Percentiles rank a stretch among this genome's conserved stretches.
Evolutionary conservation across 495 filamentous ascomycete species (phyloP).

Genomic region (Clavariopsis aquatica): DNA sequence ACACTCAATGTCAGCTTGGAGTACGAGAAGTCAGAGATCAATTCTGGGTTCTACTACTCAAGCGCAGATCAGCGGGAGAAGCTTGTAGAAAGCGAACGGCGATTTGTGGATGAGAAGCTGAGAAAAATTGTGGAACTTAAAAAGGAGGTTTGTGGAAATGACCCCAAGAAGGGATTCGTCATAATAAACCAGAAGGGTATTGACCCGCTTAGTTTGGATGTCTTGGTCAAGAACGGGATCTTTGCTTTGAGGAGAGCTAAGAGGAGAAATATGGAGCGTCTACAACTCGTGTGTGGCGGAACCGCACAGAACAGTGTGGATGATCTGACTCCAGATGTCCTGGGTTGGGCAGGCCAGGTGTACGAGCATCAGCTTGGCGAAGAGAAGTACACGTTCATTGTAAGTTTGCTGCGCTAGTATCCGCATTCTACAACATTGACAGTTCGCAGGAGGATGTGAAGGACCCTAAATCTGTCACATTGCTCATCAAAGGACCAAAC

Average conservation of each 20-base stretch:
- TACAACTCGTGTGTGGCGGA: conserved; percentile 92
- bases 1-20: conserved; percentile 95
- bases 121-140: conserved; percentile 98
- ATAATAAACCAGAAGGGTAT: conserved; percentile 99
- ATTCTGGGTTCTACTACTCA: conserved; percentile 98
- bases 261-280: conserved; percentile 96
- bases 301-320: conserved; percentile 93
- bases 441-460: conserved; percentile 98
- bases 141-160: conserved; percentile 93
- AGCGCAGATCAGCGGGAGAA: conserved; percentile 95
- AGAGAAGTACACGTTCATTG: conserved; percentile 97
- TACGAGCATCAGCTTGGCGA: conserved; percentile 98
- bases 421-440: too few species aligned
- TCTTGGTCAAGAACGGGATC: conserved; percentile 96
- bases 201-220: conserved; percentile 91
- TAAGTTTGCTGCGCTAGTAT: conserved; percentile 37
- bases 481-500: conserved; percentile 97
- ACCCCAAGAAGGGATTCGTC: conserved; percentile 93
- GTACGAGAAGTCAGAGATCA: conserved; percentile 99
- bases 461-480: conserved; percentile 96
- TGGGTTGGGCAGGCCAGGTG: conserved; percentile 94
- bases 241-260: conserved; percentile 91
- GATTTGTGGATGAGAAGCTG: conserved; percentile 94
- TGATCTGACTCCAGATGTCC: conserved; percentile 80
- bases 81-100: conserved; percentile 93